Evolutionary conservation across 108 stramenopile species (phyloP).

Genomic region (Nitzschia palea): DNA sequence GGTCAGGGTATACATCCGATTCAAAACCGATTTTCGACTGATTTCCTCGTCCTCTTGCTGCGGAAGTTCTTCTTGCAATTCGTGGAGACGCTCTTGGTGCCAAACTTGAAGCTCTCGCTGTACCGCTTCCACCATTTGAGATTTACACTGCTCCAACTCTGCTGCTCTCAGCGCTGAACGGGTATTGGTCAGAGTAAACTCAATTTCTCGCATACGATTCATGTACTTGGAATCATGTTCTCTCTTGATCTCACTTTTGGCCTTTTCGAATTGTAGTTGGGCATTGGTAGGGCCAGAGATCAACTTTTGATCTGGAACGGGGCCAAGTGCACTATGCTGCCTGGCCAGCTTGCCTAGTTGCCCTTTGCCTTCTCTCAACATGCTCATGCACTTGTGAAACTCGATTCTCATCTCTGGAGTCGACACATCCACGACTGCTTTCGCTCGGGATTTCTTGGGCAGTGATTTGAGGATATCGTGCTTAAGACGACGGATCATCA

Average conservation of each 20-base stretch:
- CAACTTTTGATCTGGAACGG: not conserved
- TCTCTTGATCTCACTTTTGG: not conserved
- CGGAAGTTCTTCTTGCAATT: conserved; percentile 6
- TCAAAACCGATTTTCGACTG: conserved; percentile 67
- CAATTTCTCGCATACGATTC: conserved; percentile 3
- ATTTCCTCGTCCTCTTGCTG: conserved; percentile 19
- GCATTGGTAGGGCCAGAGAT: not conserved
- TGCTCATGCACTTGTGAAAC: conserved; percentile 48
- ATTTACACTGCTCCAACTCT: conserved; percentile 3
- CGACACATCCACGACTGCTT: conserved; percentile 56
- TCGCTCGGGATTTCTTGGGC: conserved; percentile 79
- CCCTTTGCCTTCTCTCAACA: conserved; percentile 69
- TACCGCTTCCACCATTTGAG: not conserved
- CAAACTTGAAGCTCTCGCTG: conserved; percentile 16
- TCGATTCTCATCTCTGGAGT: conserved; percentile 44
- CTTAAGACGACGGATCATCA: conserved; percentile 97
- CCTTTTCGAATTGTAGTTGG: not conserved
- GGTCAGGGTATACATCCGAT: conserved; percentile 80
- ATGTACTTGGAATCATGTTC: conserved; percentile 10
- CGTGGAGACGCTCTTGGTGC: conserved; percentile 20
- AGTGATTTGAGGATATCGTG: conserved; percentile 89
- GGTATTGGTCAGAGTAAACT: not conserved
- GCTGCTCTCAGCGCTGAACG: not conserved
- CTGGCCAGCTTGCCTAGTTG: conserved; percentile 67
- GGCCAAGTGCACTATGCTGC: conserved; percentile 23